These are phyloP conservation scores for Nannochloropsis salina DNA, from an alignment of 108 stramenopile genomes.

Conservation along the genomic window DNA sequence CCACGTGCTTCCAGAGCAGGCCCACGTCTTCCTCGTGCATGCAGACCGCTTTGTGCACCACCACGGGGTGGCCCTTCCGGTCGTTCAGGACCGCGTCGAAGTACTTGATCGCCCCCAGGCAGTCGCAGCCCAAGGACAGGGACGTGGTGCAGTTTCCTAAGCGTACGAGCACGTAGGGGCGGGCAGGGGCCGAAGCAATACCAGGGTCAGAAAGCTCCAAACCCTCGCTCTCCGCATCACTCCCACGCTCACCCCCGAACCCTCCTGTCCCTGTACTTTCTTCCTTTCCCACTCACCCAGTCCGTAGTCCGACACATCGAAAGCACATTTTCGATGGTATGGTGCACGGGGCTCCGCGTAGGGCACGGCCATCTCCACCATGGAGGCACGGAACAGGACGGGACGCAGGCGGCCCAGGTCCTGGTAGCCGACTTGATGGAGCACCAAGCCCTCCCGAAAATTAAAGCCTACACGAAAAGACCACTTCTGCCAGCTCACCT, in stretches of 20 bases:
- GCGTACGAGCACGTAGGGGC: neutral
- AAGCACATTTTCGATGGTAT: conserved; percentile 59
- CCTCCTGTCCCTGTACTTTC: neutral
- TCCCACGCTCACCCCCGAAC: too few relatives aligned
- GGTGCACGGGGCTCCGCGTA: conserved; percentile 63
- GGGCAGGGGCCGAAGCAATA: neutral
- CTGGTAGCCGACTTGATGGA: conserved; percentile 59
- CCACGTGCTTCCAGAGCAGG: conserved; percentile 68
- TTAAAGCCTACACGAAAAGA: conserved; percentile 63
- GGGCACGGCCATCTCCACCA: conserved; percentile 72
- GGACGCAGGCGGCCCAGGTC: conserved; percentile 39
- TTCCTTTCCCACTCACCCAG: neutral
- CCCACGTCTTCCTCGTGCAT: conserved; percentile 72
- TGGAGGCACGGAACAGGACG: conserved; percentile 54
- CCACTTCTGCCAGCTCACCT: conserved; percentile 65
- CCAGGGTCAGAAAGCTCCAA: too few relatives aligned
- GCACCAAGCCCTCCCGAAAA: conserved; percentile 62
- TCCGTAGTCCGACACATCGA: conserved; percentile 60
- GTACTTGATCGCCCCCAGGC: conserved; percentile 67
- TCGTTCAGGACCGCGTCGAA: conserved; percentile 63
- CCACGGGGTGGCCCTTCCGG: conserved; percentile 44
- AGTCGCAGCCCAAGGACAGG: conserved; percentile 65
- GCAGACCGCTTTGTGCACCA: conserved; percentile 60
- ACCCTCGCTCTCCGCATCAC: too few relatives aligned
- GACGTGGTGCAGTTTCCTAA: conserved; percentile 60